Evolutionary conservation across 2,329 filamentous ascomycete species (phyloP).

Genomic region (Fusarium beomiforme): DNA sequence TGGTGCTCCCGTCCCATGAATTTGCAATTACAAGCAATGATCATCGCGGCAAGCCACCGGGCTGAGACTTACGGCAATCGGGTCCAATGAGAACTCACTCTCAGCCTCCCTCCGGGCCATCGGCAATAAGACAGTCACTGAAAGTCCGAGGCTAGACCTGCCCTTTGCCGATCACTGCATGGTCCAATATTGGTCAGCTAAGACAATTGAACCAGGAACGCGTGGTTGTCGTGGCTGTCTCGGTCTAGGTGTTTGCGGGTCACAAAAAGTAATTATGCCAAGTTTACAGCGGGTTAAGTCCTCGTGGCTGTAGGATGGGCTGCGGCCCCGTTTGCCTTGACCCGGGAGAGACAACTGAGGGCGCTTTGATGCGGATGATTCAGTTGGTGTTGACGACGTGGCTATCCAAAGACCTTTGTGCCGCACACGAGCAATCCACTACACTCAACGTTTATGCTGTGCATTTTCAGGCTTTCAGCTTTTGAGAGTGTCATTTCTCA

Average conservation of each 20-base stretch:
- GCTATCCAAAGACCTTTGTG: not conserved
- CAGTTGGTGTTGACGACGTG: slow-evolving; percentile 24
- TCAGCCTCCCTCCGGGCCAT: not conserved
- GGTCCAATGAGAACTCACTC: not conserved
- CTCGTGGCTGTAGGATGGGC: not conserved
- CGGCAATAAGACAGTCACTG: not conserved
- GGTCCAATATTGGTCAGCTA: not conserved
- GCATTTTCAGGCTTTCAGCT: not conserved
- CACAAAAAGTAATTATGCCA: slow-evolving; percentile 1
- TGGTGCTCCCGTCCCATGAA: not conserved
- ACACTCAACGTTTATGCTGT: not conserved
- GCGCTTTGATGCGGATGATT: not conserved
- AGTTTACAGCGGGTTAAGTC: not conserved
- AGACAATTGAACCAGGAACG: not conserved
- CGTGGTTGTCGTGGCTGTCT: not conserved
- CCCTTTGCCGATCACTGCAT: slow-evolving; percentile 5
- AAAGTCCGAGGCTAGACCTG: not conserved
- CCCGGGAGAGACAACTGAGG: not conserved
- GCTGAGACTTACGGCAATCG: not conserved
- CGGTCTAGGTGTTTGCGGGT: not conserved
- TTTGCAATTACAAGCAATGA: not conserved
- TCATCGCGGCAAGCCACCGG: not conserved
- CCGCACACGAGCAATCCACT: not conserved
- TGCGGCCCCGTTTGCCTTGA: not conserved
- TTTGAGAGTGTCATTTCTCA: not conserved